These are phyloP conservation scores for Penicillium atrosanguineum DNA, from an alignment of 495 filamentous ascomycete species.

Conservation along the genomic window DNA sequence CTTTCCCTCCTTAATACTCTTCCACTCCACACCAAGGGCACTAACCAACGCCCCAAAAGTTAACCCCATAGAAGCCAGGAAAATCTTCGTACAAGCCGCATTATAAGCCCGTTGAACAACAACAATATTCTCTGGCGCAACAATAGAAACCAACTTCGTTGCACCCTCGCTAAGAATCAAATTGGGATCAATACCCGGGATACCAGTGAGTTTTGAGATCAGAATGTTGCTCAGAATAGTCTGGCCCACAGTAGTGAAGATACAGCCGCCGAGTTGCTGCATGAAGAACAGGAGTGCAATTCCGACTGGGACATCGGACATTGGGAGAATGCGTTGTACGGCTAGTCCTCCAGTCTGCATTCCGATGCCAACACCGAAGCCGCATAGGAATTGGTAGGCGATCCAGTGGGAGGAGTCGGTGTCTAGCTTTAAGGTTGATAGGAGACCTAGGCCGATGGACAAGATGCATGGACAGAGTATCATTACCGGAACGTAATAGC, in stretches of 20 bases:
- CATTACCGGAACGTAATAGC: slow-evolving; percentile 36
- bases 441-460: slow-evolving; percentile 32
- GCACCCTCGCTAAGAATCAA: not conserved
- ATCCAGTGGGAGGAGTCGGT: slow-evolving; percentile 29
- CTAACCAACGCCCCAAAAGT: not conserved
- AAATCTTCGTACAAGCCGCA: not conserved
- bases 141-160: not conserved
- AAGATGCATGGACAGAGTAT: not conserved
- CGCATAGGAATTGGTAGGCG: slow-evolving; percentile 36
- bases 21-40: not conserved
- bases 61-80: not conserved
- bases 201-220: not conserved
- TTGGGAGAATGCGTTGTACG: slow-evolving; percentile 37
- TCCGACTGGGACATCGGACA: slow-evolving; percentile 35
- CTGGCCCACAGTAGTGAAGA: slow-evolving; percentile 37
- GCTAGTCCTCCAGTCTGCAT: slow-evolving; percentile 34
- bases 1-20: slow-evolving; percentile 5
- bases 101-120: not conserved
- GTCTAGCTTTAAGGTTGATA: slow-evolving; percentile 24
- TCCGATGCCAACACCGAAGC: slow-evolving; percentile 36
- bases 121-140: not conserved
- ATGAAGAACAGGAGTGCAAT: slow-evolving; percentile 38
- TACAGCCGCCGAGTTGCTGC: slow-evolving; percentile 38
- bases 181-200: not conserved
- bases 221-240: slow-evolving; percentile 32